Evolutionary conservation across 257 asterid genomes (phyloP).

Genomic region (Petunia axillaris): DNA sequence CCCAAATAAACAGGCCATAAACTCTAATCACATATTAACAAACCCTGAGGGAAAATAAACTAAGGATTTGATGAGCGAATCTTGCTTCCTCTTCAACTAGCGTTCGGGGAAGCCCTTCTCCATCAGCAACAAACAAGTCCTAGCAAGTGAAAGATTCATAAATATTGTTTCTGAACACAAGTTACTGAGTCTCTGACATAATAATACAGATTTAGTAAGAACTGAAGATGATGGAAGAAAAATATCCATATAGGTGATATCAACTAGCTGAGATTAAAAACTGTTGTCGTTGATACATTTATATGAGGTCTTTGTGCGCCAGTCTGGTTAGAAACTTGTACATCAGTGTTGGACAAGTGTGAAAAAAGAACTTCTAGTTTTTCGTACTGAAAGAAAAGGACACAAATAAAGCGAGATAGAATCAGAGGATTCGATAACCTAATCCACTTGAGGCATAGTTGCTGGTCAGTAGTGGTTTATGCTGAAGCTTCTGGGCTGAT

Average conservation of each 20-base stretch:
- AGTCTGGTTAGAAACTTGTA: neutral
- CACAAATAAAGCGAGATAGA: too few species aligned
- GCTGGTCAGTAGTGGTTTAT: too few species aligned
- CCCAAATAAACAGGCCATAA: slow-evolving; percentile 29
- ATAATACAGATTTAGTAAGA: neutral
- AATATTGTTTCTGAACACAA: slow-evolving; percentile 22
- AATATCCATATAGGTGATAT: neutral
- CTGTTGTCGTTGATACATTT: neutral
- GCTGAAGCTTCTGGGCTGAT: too few species aligned
- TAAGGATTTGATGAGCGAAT: slow-evolving; percentile 67
- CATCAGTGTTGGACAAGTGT: neutral
- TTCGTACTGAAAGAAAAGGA: too few species aligned
- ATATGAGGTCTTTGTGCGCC: neutral
- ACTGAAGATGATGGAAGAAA: neutral
- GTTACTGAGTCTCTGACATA: neutral
- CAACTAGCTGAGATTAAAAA: neutral
- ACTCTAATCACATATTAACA: slow-evolving; percentile 21
- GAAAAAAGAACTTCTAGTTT: neutral
- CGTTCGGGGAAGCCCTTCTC: slow-evolving; percentile 97
- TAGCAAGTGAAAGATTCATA: slow-evolving; percentile 38
- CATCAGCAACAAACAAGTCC: slow-evolving; percentile 97
- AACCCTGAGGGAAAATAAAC: slow-evolving; percentile 80
- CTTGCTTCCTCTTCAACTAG: slow-evolving; percentile 83
- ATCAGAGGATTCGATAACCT: too few species aligned
- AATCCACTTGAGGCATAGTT: too few species aligned